Evolutionary conservation across 768 basidiomycete species (phyloP).

Genomic region (Calocybe cyanea): DNA sequence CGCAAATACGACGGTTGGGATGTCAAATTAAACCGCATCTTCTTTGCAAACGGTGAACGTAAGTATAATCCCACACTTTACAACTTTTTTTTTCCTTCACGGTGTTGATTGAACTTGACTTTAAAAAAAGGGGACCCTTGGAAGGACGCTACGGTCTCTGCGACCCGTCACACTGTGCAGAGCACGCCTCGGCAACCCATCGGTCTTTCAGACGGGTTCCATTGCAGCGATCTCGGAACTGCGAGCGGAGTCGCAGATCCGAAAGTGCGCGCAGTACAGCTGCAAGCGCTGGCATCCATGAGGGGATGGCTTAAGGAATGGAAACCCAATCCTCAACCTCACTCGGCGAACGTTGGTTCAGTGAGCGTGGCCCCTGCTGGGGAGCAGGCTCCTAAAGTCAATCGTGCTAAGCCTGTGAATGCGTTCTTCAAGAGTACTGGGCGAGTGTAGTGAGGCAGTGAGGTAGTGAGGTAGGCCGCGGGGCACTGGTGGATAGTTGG

Average conservation of each 20-base stretch:
- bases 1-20: slow-evolving; percentile 58
- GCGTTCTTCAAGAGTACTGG: slow-evolving; percentile 31
- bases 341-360: neutral
- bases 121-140: slow-evolving; percentile 66
- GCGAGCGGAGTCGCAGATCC: slow-evolving; percentile 40
- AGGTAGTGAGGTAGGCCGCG: too few species aligned
- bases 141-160: slow-evolving; percentile 66
- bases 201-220: slow-evolving; percentile 56
- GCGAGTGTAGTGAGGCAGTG: slow-evolving; percentile 12
- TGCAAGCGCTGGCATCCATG: slow-evolving; percentile 47
- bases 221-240: slow-evolving; percentile 55
- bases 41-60: slow-evolving; percentile 72
- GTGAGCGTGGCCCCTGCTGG: neutral
- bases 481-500: too few species aligned
- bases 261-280: slow-evolving; percentile 52
- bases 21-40: slow-evolving; percentile 50
- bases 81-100: neutral
- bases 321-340: slow-evolving; percentile 19
- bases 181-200: slow-evolving; percentile 57
- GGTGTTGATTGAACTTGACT: slow-evolving; percentile 1
- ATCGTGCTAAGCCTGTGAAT: slow-evolving; percentile 27
- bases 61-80: slow-evolving; percentile 25
- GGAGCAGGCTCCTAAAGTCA: neutral
- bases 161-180: slow-evolving; percentile 38
- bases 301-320: slow-evolving; percentile 54